These are phyloP conservation scores for Cryptococcus jaspeensis DNA, from an alignment of 1,284 basidiomycete species.

Conservation along the genomic window DNA sequence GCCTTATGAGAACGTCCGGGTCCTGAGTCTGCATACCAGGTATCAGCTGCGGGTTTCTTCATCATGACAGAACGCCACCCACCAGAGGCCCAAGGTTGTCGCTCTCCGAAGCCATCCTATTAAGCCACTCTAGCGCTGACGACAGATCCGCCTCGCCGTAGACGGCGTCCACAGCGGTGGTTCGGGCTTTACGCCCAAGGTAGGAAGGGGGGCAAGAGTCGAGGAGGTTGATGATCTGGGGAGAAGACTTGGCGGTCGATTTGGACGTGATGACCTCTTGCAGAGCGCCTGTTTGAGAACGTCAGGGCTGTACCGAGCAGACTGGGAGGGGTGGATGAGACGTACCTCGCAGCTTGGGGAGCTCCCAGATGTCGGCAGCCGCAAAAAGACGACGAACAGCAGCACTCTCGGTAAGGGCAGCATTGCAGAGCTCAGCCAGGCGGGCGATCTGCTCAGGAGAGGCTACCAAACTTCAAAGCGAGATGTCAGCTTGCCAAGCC, in stretches of 20 bases:
- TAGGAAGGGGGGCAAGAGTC: conserved; percentile 1
- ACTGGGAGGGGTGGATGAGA: background rate
- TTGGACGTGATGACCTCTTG: background rate
- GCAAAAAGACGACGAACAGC: background rate
- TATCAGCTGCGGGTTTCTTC: background rate
- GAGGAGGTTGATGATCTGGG: conserved; percentile 5
- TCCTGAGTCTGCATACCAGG: background rate
- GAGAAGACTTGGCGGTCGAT: background rate
- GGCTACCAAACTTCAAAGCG: background rate
- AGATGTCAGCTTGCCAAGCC: background rate
- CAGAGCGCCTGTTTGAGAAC: background rate
- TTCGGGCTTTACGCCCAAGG: conserved; percentile 5
- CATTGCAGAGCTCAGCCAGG: background rate
- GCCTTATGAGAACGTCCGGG: background rate
- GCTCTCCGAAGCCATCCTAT: conserved; percentile 3
- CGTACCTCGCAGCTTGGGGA: conserved; percentile 10
- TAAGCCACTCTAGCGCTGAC: conserved; percentile 1
- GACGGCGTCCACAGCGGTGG: background rate
- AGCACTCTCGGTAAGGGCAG: background rate
- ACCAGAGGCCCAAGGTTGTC: conserved; percentile 7
- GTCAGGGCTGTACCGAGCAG: background rate
- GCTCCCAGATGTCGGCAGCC: conserved; percentile 10
- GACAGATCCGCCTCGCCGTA: background rate
- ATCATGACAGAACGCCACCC: background rate
- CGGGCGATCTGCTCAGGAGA: conserved; percentile 5